phyloP scores from a whole-genome alignment of 1,284 basidiomycete genomes.

The Chalciporus sp. region DNA sequence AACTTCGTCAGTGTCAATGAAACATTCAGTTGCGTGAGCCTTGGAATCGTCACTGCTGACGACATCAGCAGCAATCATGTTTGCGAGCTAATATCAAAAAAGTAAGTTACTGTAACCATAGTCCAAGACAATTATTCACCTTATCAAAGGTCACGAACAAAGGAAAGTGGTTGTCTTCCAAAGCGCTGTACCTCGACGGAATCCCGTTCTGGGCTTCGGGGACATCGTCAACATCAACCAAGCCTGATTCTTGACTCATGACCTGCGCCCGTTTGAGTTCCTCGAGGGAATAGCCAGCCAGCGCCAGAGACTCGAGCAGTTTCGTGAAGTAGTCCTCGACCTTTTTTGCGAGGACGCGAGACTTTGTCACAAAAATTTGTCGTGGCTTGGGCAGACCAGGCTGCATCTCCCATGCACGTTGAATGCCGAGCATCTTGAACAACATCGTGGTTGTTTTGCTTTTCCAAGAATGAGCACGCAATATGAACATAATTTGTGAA shows the following conservation, averaged over 20 bases:
- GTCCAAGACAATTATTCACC: slow-evolving; percentile 37
- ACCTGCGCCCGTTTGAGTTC: slow-evolving; percentile 38
- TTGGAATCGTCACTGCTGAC: slow-evolving; percentile 13
- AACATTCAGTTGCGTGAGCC: slow-evolving; percentile 13
- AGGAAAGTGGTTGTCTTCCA: slow-evolving; percentile 67
- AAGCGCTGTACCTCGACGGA: slow-evolving; percentile 57
- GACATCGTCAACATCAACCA: slow-evolving; percentile 55
- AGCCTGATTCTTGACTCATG: slow-evolving; percentile 34
- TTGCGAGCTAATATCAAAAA: slow-evolving; percentile 8
- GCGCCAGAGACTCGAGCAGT: slow-evolving; percentile 49
- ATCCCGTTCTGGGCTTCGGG: slow-evolving; percentile 46
- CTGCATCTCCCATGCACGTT: slow-evolving; percentile 48
- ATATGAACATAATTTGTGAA: background rate
- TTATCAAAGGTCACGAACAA: slow-evolving; percentile 69
- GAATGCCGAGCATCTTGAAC: slow-evolving; percentile 71
- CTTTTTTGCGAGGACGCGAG: slow-evolving; percentile 60
- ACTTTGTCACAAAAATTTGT: slow-evolving; percentile 76
- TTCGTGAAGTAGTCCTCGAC: slow-evolving; percentile 68
- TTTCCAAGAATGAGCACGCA: slow-evolving; percentile 1
- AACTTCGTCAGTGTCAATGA: slow-evolving; percentile 18
- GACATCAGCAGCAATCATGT: slow-evolving; percentile 27
- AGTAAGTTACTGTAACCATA: slow-evolving; percentile 1
- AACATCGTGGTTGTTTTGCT: slow-evolving; percentile 79
- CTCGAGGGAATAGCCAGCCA: slow-evolving; percentile 40
- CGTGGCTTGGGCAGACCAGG: slow-evolving; percentile 45